These are phyloP conservation scores for Trichoderma arundinaceum DNA, from an alignment of 2,329 filamentous ascomycete species.

Conservation along the genomic window DNA sequence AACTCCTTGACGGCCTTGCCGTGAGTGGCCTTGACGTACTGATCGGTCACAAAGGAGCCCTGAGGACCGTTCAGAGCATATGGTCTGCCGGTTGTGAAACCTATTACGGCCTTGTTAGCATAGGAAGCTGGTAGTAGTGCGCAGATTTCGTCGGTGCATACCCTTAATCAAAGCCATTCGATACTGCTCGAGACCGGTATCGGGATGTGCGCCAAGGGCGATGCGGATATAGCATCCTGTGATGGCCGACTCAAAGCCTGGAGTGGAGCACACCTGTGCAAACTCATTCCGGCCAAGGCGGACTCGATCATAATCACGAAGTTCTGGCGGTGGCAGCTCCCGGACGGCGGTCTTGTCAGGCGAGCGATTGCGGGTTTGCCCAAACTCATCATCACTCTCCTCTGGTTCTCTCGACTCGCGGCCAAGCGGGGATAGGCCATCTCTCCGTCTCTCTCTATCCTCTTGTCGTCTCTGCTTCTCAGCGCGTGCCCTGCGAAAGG, in stretches of 20 bases:
- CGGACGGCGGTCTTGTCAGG: constrained; percentile 71
- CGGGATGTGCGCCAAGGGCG: constrained; percentile 76
- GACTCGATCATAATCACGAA: constrained; percentile 83
- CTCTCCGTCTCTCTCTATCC: constrained; percentile 66
- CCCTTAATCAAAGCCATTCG: constrained; percentile 88
- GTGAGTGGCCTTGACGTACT: constrained; percentile 81
- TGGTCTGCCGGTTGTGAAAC: constrained; percentile 76
- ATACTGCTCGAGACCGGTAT: constrained; percentile 77
- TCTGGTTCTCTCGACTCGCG: constrained; percentile 55
- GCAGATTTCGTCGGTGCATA: constrained; percentile 45
- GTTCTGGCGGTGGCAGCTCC: constrained; percentile 71
- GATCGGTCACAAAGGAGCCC: constrained; percentile 79
- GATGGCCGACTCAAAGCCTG: constrained; percentile 82
- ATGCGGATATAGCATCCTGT: constrained; percentile 85
- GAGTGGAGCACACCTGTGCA: constrained; percentile 89
- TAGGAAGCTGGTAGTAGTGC: not conserved
- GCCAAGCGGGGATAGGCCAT: constrained; percentile 46
- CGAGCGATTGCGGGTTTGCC: constrained; percentile 60
- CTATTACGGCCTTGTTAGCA: constrained; percentile 50
- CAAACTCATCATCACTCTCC: constrained; percentile 82
- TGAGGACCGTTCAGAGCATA: constrained; percentile 84
- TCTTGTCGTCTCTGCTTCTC: constrained; percentile 60
- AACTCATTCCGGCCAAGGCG: constrained; percentile 86
- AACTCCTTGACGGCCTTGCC: constrained; percentile 84
- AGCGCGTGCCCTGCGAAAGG: constrained; percentile 63